Percentiles rank a stretch among this genome's conserved stretches.
Evolutionary conservation across 2,329 filamentous ascomycete genomes (phyloP).

Genomic region (Stagonosporopsis chrysanthemi): DNA sequence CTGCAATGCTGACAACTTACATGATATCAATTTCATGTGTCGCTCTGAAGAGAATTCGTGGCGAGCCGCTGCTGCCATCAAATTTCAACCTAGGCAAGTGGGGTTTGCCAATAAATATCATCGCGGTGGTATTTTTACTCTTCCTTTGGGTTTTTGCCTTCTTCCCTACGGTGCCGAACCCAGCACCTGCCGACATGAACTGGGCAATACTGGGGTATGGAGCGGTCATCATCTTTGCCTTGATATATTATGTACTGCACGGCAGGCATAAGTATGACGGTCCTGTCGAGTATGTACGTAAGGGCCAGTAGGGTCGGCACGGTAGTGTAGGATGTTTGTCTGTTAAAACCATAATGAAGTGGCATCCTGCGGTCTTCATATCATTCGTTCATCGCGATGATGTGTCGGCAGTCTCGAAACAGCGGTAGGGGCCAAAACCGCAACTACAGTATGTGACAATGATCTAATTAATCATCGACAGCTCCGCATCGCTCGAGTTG

Average conservation of each 20-base stretch:
- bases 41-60: slow-evolving; percentile 52
- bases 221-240: slow-evolving; percentile 51
- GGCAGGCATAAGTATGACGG: slow-evolving; percentile 51
- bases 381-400: too few relatives aligned
- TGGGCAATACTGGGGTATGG: slow-evolving; percentile 55
- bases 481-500: too few relatives aligned
- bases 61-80: slow-evolving; percentile 53
- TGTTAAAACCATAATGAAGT: too few relatives aligned
- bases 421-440: too few relatives aligned
- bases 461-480: too few relatives aligned
- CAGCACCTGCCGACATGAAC: slow-evolving; percentile 55
- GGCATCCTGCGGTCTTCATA: too few relatives aligned
- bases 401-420: too few relatives aligned
- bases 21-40: slow-evolving; percentile 56
- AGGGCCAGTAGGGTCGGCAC: not conserved
- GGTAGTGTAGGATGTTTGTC: too few relatives aligned
- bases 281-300: slow-evolving; percentile 31
- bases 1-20: slow-evolving; percentile 32
- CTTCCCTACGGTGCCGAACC: slow-evolving; percentile 52
- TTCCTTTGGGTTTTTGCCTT: slow-evolving; percentile 55
- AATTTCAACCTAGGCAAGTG: slow-evolving; percentile 57
- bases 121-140: slow-evolving; percentile 50
- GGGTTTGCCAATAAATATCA: slow-evolving; percentile 53
- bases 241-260: slow-evolving; percentile 51
- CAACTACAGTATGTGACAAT: too few relatives aligned